Conservation (phyloP, 1,139 yeast genomes). For the Pichia sp. region DNA sequence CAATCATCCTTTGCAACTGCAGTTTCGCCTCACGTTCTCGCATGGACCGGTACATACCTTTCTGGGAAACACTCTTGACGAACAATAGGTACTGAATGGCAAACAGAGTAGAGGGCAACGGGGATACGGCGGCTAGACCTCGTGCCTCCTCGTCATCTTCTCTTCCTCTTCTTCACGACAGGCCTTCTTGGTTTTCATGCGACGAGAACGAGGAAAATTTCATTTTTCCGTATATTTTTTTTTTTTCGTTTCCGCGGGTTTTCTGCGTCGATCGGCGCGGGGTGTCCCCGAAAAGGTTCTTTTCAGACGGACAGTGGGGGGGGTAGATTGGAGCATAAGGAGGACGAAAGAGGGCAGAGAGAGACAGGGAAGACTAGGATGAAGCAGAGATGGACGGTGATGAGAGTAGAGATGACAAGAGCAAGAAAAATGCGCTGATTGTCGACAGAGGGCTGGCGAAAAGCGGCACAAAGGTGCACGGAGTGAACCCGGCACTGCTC, state of each 20-base stretch:
- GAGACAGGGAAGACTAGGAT: not conserved
- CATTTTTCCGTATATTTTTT: not conserved
- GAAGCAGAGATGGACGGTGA: not conserved
- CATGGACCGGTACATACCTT: not conserved
- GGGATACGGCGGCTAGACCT: not conserved
- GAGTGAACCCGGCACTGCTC: constrained; percentile 49
- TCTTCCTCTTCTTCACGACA: not conserved
- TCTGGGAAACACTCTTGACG: not conserved
- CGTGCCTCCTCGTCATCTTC: not conserved
- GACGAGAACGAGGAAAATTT: constrained; percentile 7
- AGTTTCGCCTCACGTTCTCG: not conserved
- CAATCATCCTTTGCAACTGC: not conserved
- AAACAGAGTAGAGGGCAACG: not conserved
- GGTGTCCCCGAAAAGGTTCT: not conserved
- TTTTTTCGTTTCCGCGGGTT: too few species aligned
- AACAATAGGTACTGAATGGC: not conserved
- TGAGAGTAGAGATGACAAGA: not conserved
- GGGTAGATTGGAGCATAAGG: not conserved
- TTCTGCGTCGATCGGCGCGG: constrained; percentile 2
- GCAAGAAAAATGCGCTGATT: constrained; percentile 16
- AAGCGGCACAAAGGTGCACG: constrained; percentile 32
- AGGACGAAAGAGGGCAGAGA: not conserved
- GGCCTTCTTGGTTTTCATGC: constrained; percentile 4
- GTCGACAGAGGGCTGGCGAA: constrained; percentile 36
- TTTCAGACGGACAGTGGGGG: not conserved